Base-by-base conservation (phyloP, 2,329 filamentous ascomycete genomes). In the Erysiphe pulchra region DNA sequence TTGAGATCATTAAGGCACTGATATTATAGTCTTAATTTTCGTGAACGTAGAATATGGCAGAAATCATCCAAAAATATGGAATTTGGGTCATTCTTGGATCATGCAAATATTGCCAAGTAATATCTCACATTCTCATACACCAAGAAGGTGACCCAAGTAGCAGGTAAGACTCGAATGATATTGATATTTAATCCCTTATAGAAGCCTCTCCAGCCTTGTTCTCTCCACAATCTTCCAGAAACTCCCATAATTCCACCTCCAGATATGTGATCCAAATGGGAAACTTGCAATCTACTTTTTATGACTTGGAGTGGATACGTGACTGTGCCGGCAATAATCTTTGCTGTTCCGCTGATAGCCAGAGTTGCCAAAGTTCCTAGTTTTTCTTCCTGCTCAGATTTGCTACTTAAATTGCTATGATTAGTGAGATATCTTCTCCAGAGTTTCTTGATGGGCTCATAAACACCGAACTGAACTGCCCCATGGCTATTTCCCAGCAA, bases 281-380 rank as follows among this genome's bases (percentile, higher is more conserved):
- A 92, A 47, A 82, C 86, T 65, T 98, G 90, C 60, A 98, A 64
- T 40, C 90, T 70, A 51, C 83, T 83, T 49, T 90, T 69, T 44
- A 98, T 71, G 28, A 95, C 85, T 63, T 95, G 90, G 59, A 94
- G 92, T 1, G 90, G 90, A 59, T 95, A 98, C 8, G 87, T 94
- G 45, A 77, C 75, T 24, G 77, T 78, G n/a, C 85, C 85, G 0
- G 90, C 87, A 51, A 92, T 75, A 20, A 93, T 67, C 63, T 98
- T 98, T 42, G 83, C 78, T 3, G 74, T 62, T 24, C 80, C 82
- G 37, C 83, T 90, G 36, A 93, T 70, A 30, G 75, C 66, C n/a
- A 95, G 64, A 34, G 81, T 92, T 48, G 87, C 55, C 11, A 50
- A 48, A 44, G 53, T 58, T 1, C 55, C 50, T 17, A 59, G 9